Percentiles rank a stretch among this genome's conserved stretches.
These are phyloP conservation scores for Grigorovia transvaalensis DNA, from an alignment of 805 yeast genomes.

Conservation along the genomic window DNA sequence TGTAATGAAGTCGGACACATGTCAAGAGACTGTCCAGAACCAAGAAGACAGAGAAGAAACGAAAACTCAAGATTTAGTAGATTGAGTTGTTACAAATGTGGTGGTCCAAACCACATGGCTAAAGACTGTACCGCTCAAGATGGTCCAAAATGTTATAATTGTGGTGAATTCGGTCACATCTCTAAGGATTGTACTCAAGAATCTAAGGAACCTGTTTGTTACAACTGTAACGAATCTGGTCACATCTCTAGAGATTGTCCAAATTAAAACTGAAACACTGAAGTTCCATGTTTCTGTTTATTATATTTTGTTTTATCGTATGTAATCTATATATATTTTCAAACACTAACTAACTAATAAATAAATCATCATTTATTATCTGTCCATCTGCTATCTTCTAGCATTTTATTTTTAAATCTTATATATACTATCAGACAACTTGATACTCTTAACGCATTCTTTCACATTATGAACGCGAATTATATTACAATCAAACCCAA, in stretches of 20 bases:
- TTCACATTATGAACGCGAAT: slow-evolving; percentile 81
- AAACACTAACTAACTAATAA: no score
- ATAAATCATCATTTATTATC: neutral
- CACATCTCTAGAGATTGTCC: slow-evolving; percentile 80
- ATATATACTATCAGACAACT: slow-evolving; percentile 57
- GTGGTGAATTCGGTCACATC: slow-evolving; percentile 85
- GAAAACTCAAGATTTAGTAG: slow-evolving; percentile 8
- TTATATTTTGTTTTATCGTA: neutral
- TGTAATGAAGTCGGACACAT: slow-evolving; percentile 74
- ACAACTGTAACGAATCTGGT: slow-evolving; percentile 50
- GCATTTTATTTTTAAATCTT: neutral
- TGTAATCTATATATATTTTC: neutral
- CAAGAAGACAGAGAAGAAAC: slow-evolving; percentile 23
- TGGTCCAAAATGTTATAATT: slow-evolving; percentile 72
- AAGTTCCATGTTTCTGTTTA: neutral
- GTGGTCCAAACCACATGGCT: slow-evolving; percentile 89
- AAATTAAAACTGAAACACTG: slow-evolving; percentile 1
- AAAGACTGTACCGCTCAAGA: slow-evolving; percentile 74
- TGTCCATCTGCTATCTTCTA: no score
- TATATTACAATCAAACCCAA: slow-evolving; percentile 65
- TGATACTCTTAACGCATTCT: slow-evolving; percentile 43
- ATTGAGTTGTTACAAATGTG: slow-evolving; percentile 74
- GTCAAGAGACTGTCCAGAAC: slow-evolving; percentile 62
- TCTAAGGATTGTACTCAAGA: slow-evolving; percentile 68
- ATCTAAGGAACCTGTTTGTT: slow-evolving; percentile 40